phyloP scores from a whole-genome alignment of 768 basidiomycete genomes.

The Hortiboletus flavorubellus region DNA sequence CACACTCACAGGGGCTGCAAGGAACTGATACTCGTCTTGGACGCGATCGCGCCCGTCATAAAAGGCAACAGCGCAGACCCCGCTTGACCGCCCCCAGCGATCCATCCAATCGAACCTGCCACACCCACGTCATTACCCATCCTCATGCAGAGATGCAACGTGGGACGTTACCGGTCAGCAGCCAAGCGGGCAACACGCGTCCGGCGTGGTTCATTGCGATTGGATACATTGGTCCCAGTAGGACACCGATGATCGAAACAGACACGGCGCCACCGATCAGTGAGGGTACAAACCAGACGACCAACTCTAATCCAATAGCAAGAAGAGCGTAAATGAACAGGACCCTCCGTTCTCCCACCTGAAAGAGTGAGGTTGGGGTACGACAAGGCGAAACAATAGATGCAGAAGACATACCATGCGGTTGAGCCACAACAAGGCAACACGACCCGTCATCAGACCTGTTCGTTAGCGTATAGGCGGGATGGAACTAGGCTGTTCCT shows the following conservation, averaged over 20 bases:
- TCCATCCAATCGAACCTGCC: slow-evolving; percentile 61
- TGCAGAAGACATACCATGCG: slow-evolving; percentile 34
- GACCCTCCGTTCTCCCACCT: slow-evolving; percentile 55
- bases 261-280: slow-evolving; percentile 52
- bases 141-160: not conserved
- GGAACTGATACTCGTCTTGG: slow-evolving; percentile 48
- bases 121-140: not conserved
- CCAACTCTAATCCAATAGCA: slow-evolving; percentile 52
- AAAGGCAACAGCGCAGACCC: slow-evolving; percentile 73
- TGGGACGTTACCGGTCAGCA: slow-evolving; percentile 45
- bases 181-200: slow-evolving; percentile 64
- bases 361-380: not conserved
- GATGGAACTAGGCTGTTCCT: not conserved
- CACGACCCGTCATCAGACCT: slow-evolving; percentile 59
- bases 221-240: slow-evolving; percentile 52
- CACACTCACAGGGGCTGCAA: slow-evolving; percentile 36
- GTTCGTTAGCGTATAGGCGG: not conserved
- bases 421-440: slow-evolving; percentile 55
- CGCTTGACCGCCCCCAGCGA: slow-evolving; percentile 65
- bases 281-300: slow-evolving; percentile 56
- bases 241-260: slow-evolving; percentile 53
- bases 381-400: not conserved
- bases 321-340: slow-evolving; percentile 51
- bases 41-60: slow-evolving; percentile 65
- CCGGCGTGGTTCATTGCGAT: slow-evolving; percentile 68